A percentile compares a stretch with the other conserved stretches of the same genome.
phyloP scores from a whole-genome alignment of 805 yeast species.

The Candida awuae region DNA sequence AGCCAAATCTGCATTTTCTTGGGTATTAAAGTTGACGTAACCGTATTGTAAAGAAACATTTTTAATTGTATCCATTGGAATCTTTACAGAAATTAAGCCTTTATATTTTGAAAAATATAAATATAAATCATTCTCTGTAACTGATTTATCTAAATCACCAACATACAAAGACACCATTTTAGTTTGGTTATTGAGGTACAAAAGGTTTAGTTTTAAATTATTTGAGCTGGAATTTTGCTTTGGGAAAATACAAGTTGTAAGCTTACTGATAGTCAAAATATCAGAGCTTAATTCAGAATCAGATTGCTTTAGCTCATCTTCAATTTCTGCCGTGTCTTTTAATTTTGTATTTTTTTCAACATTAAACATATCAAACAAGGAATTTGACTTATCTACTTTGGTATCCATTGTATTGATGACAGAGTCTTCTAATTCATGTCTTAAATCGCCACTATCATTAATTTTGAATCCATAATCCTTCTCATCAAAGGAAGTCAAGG shows the following conservation, averaged over 20 bases:
- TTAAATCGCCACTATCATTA: no score
- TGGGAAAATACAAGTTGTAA: not conserved
- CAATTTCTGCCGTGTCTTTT: not conserved
- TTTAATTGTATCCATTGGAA: conserved; percentile 48
- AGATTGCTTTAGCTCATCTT: not conserved
- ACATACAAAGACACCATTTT: conserved; percentile 40
- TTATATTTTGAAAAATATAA: conserved; percentile 36
- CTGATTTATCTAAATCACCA: conserved; percentile 48
- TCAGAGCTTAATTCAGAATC: not conserved
- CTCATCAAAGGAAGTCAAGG: no score
- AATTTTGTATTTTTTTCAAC: no score
- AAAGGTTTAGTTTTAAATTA: not conserved
- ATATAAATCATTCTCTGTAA: conserved; percentile 42
- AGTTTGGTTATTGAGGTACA: conserved; percentile 3
- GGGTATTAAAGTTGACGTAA: conserved; percentile 51
- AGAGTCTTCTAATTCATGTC: no score
- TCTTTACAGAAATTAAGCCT: conserved; percentile 48
- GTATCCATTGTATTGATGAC: no score
- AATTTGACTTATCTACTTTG: no score
- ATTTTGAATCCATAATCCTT: no score
- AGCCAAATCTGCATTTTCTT: conserved; percentile 47
- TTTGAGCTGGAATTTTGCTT: not conserved
- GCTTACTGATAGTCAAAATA: not conserved
- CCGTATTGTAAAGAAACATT: conserved; percentile 63
- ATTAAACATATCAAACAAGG: no score